Base-by-base conservation (phyloP, 768 basidiomycete species). In the Favolaschia claudopus region DNA sequence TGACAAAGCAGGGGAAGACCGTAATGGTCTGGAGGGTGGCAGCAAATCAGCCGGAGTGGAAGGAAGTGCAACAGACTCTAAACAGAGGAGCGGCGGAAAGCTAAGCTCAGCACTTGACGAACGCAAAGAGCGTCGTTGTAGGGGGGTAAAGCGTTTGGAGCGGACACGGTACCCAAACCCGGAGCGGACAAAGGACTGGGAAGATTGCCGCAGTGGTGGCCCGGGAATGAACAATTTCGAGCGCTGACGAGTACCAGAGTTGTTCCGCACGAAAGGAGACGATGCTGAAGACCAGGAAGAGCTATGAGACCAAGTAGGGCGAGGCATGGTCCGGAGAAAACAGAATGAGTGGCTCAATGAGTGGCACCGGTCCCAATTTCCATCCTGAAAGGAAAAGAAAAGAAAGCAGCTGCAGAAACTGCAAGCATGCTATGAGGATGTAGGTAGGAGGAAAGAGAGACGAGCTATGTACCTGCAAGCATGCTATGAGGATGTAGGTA, bases 381-480 rank as follows among this genome's bases (percentile, higher is more conserved):
- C n/a, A n/a, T 49, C 38, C 4, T 2, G 24, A 39, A 17, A 20
- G 2, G 47, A 17, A 37, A 49, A 33, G 22, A 24, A 37, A 49
- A 37, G 17, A 7, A 49, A 36, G 47, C 47, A 49, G 47, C 47
- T 49, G 47, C 47, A 49, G 29, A 14, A 22, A 49, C 47, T 49
- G 47, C 47, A 37, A 49, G 47, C 47, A 49, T 49, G 47, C 47
- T 49, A 15, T 49, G 38, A 39, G 38, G 13, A n/a, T n/a, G n/a
- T 39, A 22, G 4, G 13, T 5, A 22, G n/a, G 12, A 22, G 28
- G 34, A 24, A 49, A 49, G 47, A 36, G 43, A 34, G 34, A 40
- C 7, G 7, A n/a, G n/a, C n/a, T n/a, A n/a, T n/a, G n/a, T n/a
- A n/a, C n/a, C n/a, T n/a, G n/a, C n/a, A n/a, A n/a, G n/a, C n/a